A percentile compares a stretch with the other conserved stretches of the same genome.
Conservation (phyloP, 345 rosid genomes). For the Syzygium aqueum region DNA sequence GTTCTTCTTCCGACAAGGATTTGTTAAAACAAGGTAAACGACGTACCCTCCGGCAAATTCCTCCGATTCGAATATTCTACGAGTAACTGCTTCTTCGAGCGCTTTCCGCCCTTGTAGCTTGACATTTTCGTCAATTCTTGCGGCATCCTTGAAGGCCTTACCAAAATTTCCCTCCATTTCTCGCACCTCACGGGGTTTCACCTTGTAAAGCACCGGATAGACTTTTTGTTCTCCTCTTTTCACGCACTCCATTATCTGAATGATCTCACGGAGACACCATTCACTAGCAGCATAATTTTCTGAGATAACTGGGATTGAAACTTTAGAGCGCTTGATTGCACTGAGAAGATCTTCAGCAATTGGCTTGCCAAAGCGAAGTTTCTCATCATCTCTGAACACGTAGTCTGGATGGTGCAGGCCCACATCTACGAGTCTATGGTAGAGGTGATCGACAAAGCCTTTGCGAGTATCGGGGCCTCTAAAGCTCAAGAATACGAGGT, state of each 20-base stretch:
- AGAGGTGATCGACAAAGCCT: too few species aligned
- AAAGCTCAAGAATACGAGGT: too few species aligned
- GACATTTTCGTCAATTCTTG: too few species aligned
- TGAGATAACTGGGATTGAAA: background rate
- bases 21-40: background rate
- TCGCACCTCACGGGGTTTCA: rapidly evolving
- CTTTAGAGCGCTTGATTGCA: background rate
- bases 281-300: background rate
- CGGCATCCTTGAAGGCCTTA: background rate
- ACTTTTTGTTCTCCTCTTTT: rapidly evolving
- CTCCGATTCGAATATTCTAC: too few species aligned
- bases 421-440: too few species aligned
- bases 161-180: rapidly evolving
- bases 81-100: rapidly evolving
- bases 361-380: rapidly evolving
- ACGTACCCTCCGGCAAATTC: rapidly evolving
- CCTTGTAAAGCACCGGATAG: background rate
- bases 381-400: too few species aligned
- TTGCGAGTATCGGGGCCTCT: too few species aligned
- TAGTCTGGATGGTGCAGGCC: too few species aligned
- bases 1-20: background rate
- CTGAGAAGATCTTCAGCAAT: too few species aligned
- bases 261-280: background rate
- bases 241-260: background rate
- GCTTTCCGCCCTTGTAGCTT: rapidly evolving